Percentiles rank a stretch among this genome's conserved stretches.
Conservation (phyloP, 2,329 filamentous ascomycete species). For the Periconia digitata region DNA sequence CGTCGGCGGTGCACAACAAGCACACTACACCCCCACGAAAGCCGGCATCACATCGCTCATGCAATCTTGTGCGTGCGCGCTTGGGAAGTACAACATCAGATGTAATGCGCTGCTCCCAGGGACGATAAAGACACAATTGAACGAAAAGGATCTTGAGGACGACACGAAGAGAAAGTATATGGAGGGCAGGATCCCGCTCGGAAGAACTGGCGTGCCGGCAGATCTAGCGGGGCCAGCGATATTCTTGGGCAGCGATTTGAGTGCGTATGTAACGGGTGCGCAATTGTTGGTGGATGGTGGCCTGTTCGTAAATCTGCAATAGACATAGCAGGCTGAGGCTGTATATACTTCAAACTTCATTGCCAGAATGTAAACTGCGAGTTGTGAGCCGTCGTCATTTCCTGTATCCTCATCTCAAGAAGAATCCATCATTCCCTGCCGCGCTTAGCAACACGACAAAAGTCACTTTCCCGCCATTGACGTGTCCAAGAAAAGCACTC, state of each 20-base stretch:
- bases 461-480: conserved; percentile 57
- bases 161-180: conserved; percentile 73
- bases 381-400: too few species aligned
- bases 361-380: too few species aligned
- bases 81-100: conserved; percentile 74
- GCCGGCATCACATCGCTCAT: conserved; percentile 79
- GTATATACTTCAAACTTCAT: too few species aligned
- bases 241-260: conserved; percentile 77
- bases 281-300: conserved; percentile 87
- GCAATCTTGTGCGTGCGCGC: conserved; percentile 78
- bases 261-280: conserved; percentile 63
- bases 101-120: conserved; percentile 85
- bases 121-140: conserved; percentile 81
- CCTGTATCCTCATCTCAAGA: too few species aligned
- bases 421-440: conserved; percentile 2
- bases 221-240: conserved; percentile 84
- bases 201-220: conserved; percentile 45
- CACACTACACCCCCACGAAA: conserved; percentile 85
- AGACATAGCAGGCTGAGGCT: background rate
- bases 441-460: conserved; percentile 48
- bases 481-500: conserved; percentile 68
- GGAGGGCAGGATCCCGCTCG: conserved; percentile 78
- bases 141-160: conserved; percentile 78
- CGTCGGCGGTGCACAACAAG: conserved; percentile 76
- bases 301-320: conserved; percentile 76